Evolutionary conservation across 352 stramenopile genomes (phyloP).

Genomic region (Phytopythium chamaehyphon): DNA sequence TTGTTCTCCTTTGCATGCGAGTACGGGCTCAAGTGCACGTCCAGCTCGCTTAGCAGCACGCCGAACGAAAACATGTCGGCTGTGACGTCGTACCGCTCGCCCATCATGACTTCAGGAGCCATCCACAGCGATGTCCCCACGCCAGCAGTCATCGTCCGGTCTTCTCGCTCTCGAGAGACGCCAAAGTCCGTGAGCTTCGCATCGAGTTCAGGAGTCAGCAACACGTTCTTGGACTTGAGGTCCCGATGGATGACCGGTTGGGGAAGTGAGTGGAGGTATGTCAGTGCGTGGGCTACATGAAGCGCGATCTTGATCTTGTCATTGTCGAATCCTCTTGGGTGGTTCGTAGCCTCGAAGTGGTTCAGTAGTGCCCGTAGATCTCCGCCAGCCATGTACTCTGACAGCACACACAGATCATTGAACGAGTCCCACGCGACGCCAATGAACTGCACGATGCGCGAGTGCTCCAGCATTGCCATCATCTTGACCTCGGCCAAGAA

Average conservation of each 20-base stretch:
- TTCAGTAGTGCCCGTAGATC: conserved; percentile 28
- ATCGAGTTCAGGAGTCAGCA: conserved; percentile 11
- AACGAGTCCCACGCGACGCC: conserved; percentile 42
- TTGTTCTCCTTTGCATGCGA: conserved; percentile 16
- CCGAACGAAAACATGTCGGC: conserved; percentile 15
- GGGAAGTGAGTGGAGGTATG: conserved; percentile 31
- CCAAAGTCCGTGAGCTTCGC: conserved; percentile 33
- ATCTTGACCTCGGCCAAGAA: conserved; percentile 17
- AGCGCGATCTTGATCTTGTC: conserved; percentile 41
- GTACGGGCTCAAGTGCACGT: conserved; percentile 25
- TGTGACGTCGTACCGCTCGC: not conserved
- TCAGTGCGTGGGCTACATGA: conserved; percentile 30
- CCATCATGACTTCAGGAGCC: conserved; percentile 32
- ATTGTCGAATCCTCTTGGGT: conserved; percentile 19
- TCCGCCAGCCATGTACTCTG: conserved; percentile 36
- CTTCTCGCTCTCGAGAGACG: conserved; percentile 25
- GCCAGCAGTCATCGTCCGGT: conserved; percentile 9
- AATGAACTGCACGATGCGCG: conserved; percentile 35
- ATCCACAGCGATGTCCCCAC: conserved; percentile 30
- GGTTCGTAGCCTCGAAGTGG: conserved; percentile 5
- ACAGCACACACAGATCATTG: conserved; percentile 29
- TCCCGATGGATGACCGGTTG: conserved; percentile 27
- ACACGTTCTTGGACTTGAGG: conserved; percentile 35
- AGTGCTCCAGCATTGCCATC: conserved; percentile 34
- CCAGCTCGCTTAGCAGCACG: conserved; percentile 24